phyloP scores from a whole-genome alignment of 352 stramenopile species.

The Globisporangium ultimum region DNA sequence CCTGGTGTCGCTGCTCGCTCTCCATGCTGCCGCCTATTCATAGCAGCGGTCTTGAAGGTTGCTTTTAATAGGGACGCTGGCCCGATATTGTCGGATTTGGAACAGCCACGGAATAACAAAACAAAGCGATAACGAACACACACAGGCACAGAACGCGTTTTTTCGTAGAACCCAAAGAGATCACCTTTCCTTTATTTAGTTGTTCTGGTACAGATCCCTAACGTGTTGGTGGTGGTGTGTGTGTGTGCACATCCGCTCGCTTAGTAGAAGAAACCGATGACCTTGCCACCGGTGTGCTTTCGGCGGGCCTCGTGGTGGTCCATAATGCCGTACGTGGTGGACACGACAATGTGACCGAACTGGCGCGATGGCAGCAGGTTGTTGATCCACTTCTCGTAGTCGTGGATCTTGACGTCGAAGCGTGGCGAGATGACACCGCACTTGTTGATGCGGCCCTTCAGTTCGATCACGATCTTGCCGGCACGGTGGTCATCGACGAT shows the following conservation, averaged over 20 bases:
- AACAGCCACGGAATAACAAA: background rate
- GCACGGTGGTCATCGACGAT: slow-evolving; percentile 99
- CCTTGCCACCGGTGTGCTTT: slow-evolving; percentile 99
- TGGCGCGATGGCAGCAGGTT: slow-evolving; percentile 98
- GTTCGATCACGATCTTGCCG: slow-evolving; percentile 98
- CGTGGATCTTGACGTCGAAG: slow-evolving; percentile 96
- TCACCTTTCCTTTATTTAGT: slow-evolving; percentile 13
- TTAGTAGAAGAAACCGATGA: slow-evolving; percentile 99
- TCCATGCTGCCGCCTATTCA: too few relatives aligned
- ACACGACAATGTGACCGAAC: slow-evolving; percentile 98
- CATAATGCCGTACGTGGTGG: slow-evolving; percentile 90
- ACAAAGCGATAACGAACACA: slow-evolving; percentile 1
- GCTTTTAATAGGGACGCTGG: too few relatives aligned
- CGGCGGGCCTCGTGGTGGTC: slow-evolving; percentile 94
- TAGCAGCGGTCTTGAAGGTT: too few relatives aligned
- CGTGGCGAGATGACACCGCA: slow-evolving; percentile 99
- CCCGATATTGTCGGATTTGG: too few relatives aligned
- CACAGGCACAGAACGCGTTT: background rate
- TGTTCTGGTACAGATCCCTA: slow-evolving; percentile 17
- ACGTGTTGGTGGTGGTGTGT: background rate
- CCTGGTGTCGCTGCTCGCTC: too few relatives aligned
- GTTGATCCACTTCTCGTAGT: slow-evolving; percentile 99
- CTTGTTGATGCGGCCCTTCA: slow-evolving; percentile 99
- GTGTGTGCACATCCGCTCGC: background rate
- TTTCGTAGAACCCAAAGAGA: background rate